Conservation (phyloP, 768 basidiomycete genomes). For the Lentinus brumalis region DNA sequence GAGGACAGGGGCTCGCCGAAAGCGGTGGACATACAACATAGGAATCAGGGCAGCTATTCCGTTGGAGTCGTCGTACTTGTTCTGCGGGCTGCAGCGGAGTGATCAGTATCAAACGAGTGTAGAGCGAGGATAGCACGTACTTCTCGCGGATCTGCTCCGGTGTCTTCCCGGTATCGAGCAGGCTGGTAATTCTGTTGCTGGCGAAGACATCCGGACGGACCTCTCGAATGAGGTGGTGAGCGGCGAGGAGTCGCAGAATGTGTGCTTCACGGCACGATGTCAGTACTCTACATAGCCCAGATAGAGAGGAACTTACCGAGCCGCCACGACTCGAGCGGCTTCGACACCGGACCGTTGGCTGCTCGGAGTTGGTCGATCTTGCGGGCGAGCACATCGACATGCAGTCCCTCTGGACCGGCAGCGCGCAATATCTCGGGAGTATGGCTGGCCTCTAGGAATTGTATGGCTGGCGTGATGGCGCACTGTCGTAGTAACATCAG, state of each 20-base stretch:
- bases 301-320: neutral
- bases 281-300: constrained; percentile 4
- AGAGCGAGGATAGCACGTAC: neutral
- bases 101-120: too few relatives aligned
- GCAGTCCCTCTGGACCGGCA: constrained; percentile 12
- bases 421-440: constrained; percentile 20
- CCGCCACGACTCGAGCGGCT: neutral
- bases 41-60: constrained; percentile 10
- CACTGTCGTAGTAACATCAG: neutral
- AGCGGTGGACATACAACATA: neutral
- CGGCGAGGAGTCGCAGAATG: constrained; percentile 22
- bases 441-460: constrained; percentile 11
- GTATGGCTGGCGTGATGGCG: constrained; percentile 3
- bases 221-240: constrained; percentile 25
- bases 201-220: constrained; percentile 24
- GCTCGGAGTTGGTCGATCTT: neutral
- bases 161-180: constrained; percentile 21
- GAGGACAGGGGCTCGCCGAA: neutral
- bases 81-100: constrained; percentile 3
- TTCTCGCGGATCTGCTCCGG: constrained; percentile 1
- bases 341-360: constrained; percentile 12
- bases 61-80: constrained; percentile 19
- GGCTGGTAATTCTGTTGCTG: constrained; percentile 20
- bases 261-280: constrained; percentile 5
- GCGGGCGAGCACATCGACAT: neutral